A percentile compares a stretch with the other conserved stretches of the same genome.
phyloP scores from a whole-genome alignment of 2,329 filamentous ascomycete genomes.

The Pyrenophora tritici-repentis region DNA sequence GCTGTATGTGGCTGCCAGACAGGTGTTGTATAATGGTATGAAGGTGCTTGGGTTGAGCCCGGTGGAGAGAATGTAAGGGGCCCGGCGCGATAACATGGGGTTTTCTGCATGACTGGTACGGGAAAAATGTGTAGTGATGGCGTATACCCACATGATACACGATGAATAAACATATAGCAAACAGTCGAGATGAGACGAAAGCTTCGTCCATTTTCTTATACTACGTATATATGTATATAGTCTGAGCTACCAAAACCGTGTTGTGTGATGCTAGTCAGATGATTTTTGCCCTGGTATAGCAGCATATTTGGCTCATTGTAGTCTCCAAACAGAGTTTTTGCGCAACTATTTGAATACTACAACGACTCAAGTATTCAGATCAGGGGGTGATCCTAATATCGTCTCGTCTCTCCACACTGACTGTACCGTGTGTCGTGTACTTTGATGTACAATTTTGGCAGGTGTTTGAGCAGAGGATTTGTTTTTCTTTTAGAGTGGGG shows the following conservation, averaged over 20 bases:
- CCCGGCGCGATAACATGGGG: background rate
- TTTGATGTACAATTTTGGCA: background rate
- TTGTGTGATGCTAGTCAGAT: too few species aligned
- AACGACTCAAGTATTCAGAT: too few species aligned
- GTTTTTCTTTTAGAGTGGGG: conserved; percentile 9
- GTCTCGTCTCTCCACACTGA: background rate
- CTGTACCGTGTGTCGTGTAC: background rate
- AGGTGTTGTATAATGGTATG: conserved; percentile 84
- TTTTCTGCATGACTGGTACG: background rate
- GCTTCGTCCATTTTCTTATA: background rate
- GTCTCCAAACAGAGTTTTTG: too few species aligned
- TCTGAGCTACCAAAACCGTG: background rate
- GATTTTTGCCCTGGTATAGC: too few species aligned
- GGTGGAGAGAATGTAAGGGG: conserved; percentile 62
- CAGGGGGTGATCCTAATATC: background rate
- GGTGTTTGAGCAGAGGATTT: background rate
- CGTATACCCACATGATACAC: background rate
- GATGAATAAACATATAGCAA: background rate
- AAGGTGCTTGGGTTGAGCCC: conserved; percentile 76
- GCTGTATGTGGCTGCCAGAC: conserved; percentile 75
- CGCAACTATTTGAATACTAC: too few species aligned
- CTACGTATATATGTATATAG: background rate
- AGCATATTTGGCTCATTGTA: too few species aligned
- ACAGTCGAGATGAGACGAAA: background rate
- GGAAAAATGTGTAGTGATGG: background rate